phyloP scores from a whole-genome alignment of 2,329 filamentous ascomycete genomes.

The Geosmithia flava region DNA sequence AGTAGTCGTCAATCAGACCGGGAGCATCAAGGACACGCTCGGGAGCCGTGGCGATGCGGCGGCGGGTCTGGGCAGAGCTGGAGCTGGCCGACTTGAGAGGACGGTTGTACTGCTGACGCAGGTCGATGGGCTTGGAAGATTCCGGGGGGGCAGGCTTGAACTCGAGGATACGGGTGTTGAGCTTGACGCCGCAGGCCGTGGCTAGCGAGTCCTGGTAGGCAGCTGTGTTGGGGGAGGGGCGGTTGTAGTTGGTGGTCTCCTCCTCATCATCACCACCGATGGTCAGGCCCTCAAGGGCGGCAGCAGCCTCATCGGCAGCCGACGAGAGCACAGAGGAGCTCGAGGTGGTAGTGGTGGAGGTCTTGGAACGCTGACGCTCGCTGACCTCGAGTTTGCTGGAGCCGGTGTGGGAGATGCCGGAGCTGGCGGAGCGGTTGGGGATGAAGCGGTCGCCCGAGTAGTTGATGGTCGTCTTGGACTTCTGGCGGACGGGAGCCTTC shows the following conservation, averaged over 20 bases:
- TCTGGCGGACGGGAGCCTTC: slow-evolving; percentile 38
- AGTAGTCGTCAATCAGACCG: slow-evolving; percentile 95
- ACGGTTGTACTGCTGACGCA: slow-evolving; percentile 95
- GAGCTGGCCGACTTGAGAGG: slow-evolving; percentile 70
- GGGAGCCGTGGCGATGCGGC: slow-evolving; percentile 85
- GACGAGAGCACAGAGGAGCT: slow-evolving; percentile 66
- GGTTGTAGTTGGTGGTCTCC: slow-evolving; percentile 53
- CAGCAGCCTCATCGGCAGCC: slow-evolving; percentile 67
- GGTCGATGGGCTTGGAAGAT: slow-evolving; percentile 95
- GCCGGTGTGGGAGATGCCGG: slow-evolving; percentile 70
- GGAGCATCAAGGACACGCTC: slow-evolving; percentile 95
- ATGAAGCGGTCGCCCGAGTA: slow-evolving; percentile 90
- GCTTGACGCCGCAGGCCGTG: slow-evolving; percentile 79
- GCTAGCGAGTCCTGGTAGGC: slow-evolving; percentile 90
- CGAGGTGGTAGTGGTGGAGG: slow-evolving; percentile 32
- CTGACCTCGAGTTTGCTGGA: slow-evolving; percentile 68
- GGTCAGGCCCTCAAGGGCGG: slow-evolving; percentile 68
- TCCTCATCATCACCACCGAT: slow-evolving; percentile 58
- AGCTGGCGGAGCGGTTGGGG: slow-evolving; percentile 82
- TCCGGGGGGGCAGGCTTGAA: slow-evolving; percentile 98
- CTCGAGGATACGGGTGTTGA: slow-evolving; percentile 90
- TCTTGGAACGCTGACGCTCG: slow-evolving; percentile 63
- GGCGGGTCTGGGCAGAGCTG: slow-evolving; percentile 73
- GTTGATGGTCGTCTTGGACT: slow-evolving; percentile 69
- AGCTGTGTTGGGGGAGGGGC: slow-evolving; percentile 74